Conservation (phyloP, 2,329 filamentous ascomycete species). For the Ascochyta koolunga region DNA sequence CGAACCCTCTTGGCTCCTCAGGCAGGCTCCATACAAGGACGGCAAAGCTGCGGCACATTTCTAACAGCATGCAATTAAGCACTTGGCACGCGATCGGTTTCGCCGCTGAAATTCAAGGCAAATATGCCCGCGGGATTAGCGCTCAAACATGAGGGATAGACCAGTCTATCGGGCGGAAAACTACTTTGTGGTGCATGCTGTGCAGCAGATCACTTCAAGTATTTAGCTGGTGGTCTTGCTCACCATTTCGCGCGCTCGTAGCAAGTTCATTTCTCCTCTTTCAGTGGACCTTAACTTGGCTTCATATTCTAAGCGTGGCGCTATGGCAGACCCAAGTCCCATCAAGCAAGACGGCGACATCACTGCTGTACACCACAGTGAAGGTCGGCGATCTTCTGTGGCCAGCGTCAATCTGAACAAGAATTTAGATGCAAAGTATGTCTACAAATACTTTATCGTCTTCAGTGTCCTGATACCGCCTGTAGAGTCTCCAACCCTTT, state of each 20-base stretch:
- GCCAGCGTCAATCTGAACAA: slow-evolving; percentile 21
- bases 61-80: background rate
- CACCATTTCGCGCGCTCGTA: background rate
- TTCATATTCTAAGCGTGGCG: background rate
- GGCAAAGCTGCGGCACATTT: slow-evolving; percentile 1
- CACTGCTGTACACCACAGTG: background rate
- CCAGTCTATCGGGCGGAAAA: background rate
- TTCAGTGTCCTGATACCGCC: background rate
- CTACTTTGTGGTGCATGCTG: background rate
- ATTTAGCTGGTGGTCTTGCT: slow-evolving; percentile 7
- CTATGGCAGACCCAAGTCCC: slow-evolving; percentile 15
- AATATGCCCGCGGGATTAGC: slow-evolving; percentile 6
- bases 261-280: background rate
- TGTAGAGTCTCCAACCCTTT: slow-evolving; percentile 61
- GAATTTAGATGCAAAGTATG: slow-evolving; percentile 25
- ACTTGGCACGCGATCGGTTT: slow-evolving; percentile 4
- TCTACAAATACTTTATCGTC: background rate
- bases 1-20: slow-evolving; percentile 11
- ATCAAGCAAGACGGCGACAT: slow-evolving; percentile 8
- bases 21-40: background rate
- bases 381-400: slow-evolving; percentile 19
- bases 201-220: slow-evolving; percentile 4
- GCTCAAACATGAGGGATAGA: slow-evolving; percentile 1
- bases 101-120: slow-evolving; percentile 1
- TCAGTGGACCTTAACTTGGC: background rate